Evolutionary conservation across 108 stramenopile species (phyloP), one percentile per base, ranked within the genome.

Genomic region (Cafeteria roenbergensis): DNA sequence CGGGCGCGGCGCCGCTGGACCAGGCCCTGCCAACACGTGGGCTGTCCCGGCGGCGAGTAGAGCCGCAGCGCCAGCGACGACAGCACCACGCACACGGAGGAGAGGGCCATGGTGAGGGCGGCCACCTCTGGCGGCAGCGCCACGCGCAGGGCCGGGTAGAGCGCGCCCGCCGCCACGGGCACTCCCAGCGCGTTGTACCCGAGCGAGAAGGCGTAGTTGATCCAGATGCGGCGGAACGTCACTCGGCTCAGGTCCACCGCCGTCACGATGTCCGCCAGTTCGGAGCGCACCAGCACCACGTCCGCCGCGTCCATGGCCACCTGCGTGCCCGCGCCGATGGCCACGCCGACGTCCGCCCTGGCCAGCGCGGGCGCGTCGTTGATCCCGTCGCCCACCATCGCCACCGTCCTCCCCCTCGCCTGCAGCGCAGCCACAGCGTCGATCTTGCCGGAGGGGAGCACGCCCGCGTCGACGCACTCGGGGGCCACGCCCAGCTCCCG

Each of bases 371-470:
- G 85, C 14, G 90, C 75, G 72, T 99, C 97, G 70, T 99, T 99
- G 61, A 99, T 86, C 0, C 97, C 97, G 68, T 99, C 97, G n/a
- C 94, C 97, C 0, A 99, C 91, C 74, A 96, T 84, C 8, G 87
- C 90, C 24, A 94, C 91, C 38, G 70, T 63, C 30, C 78, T 69
- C 27, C 87, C 88, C 54, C 82, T 58, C 9, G 36, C 27, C 69
- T 91, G 89, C 0, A 95, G 79, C 9, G 55, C 57, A 58, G 75
- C 74, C 17, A 95, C 80, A 32, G 70, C 74, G 3, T 78, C 76
- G 21, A 84, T 73, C 71, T 97, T 97, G 22, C 75, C 79, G 2
- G 72, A 77, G 0, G 95, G 95, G 20, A 94, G 76, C 4, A 85
- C 85, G 57, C 91, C 93, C 22, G 92, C 83, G 57, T 91, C 71